phyloP scores from a whole-genome alignment of 2,329 filamentous ascomycete species.

The Gaeumannomyces sp. region DNA sequence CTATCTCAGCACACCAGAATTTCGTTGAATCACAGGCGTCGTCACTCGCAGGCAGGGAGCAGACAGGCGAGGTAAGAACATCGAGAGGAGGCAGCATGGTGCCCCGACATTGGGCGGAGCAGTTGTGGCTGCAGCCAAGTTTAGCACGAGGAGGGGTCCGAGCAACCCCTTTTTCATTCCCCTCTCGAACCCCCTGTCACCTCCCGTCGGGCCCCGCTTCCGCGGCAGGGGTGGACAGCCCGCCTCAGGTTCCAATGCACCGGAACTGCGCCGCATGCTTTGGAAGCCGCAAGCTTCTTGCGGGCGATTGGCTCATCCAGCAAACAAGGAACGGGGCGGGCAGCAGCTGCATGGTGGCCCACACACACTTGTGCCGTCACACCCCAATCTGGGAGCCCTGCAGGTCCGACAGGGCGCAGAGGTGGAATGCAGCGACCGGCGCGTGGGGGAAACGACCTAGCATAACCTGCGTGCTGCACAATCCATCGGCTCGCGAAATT shows the following conservation, averaged over 20 bases:
- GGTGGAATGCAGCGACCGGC: background rate
- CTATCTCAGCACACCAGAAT: background rate
- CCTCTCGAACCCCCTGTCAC: background rate
- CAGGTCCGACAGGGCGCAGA: background rate
- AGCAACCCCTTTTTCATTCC: conserved; percentile 1
- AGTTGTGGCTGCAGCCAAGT: too few relatives aligned
- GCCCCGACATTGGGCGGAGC: too few relatives aligned
- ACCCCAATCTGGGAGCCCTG: background rate
- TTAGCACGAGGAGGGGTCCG: background rate
- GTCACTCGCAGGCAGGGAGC: too few relatives aligned
- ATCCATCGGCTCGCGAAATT: background rate
- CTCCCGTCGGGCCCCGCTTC: background rate
- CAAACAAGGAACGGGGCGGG: background rate
- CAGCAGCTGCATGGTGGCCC: background rate
- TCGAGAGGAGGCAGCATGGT: too few relatives aligned
- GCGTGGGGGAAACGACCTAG: background rate
- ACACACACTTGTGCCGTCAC: background rate
- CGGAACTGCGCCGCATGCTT: background rate
- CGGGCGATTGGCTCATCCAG: background rate
- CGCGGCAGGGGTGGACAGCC: background rate
- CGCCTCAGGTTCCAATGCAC: background rate
- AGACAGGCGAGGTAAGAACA: too few relatives aligned
- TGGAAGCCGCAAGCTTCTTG: background rate
- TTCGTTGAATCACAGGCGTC: background rate
- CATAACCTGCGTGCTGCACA: background rate